Percentiles rank a stretch among this genome's conserved stretches.
phyloP scores from a whole-genome alignment of 257 asterid genomes.

The Solanum pennellii region DNA sequence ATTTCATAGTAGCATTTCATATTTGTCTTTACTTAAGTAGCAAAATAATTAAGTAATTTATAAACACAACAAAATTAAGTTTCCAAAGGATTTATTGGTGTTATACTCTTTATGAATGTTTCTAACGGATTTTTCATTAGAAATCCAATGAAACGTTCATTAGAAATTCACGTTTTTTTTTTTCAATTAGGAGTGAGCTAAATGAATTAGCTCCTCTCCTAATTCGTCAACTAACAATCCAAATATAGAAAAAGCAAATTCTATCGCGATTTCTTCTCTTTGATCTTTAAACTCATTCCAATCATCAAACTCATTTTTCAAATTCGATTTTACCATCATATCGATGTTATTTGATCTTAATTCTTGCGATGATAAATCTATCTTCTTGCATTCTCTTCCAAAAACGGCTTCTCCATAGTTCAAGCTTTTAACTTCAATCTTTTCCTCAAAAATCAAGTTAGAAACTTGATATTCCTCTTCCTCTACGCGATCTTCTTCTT shows the following conservation, averaged over 20 bases:
- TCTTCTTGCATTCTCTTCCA: conserved; percentile 22
- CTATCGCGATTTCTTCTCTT: conserved; percentile 22
- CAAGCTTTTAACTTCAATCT: neutral
- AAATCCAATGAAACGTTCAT: neutral
- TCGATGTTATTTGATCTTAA: conserved; percentile 27
- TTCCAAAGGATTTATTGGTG: neutral
- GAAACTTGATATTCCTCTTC: conserved; percentile 10
- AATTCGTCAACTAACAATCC: conserved; percentile 30
- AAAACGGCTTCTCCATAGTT: conserved; percentile 14
- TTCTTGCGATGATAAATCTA: conserved; percentile 32
- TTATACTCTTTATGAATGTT: neutral
- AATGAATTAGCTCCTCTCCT: conserved; percentile 16
- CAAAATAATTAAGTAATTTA: neutral
- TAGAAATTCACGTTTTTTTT: neutral
- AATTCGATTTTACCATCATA: conserved; percentile 36
- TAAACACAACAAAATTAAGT: neutral
- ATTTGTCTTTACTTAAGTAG: neutral
- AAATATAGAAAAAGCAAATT: conserved; percentile 31
- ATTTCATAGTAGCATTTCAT: neutral
- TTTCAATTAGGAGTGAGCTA: neutral
- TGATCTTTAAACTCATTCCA: conserved; percentile 32
- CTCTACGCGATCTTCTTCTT: neutral
- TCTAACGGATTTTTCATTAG: neutral
- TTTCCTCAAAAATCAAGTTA: conserved; percentile 25
- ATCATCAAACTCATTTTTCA: conserved; percentile 13